Conservation (phyloP, 805 yeast genomes). For the Candida andamanensis region DNA sequence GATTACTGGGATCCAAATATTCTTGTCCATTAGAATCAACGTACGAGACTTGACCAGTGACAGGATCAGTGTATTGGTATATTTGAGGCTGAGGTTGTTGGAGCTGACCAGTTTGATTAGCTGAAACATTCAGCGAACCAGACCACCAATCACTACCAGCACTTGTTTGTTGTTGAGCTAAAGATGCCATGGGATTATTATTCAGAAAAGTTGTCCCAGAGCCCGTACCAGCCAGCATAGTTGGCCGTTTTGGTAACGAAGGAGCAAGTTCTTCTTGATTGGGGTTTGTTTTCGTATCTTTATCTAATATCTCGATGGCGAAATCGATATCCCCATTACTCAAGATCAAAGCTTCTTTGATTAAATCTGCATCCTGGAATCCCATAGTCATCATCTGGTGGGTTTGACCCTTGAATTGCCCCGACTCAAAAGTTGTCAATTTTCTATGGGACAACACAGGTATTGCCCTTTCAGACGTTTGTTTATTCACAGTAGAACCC, state of each 20-base stretch:
- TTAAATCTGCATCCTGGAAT: slow-evolving; percentile 48
- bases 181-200: slow-evolving; percentile 24
- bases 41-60: slow-evolving; percentile 61
- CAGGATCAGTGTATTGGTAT: slow-evolving; percentile 68
- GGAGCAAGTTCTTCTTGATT: slow-evolving; percentile 44
- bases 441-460: slow-evolving; percentile 47
- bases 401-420: slow-evolving; percentile 47
- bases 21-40: slow-evolving; percentile 68
- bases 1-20: slow-evolving; percentile 44
- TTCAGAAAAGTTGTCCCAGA: slow-evolving; percentile 12
- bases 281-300: slow-evolving; percentile 32
- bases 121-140: slow-evolving; percentile 6
- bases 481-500: slow-evolving; percentile 14
- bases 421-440: slow-evolving; percentile 49
- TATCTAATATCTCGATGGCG: slow-evolving; percentile 56
- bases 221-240: slow-evolving; percentile 14
- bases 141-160: slow-evolving; percentile 31
- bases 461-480: slow-evolving; percentile 12
- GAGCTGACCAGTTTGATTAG: slow-evolving; percentile 4
- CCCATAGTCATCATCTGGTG: slow-evolving; percentile 48
- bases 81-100: slow-evolving; percentile 36
- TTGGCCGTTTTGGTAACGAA: slow-evolving; percentile 37
- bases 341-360: slow-evolving; percentile 57
- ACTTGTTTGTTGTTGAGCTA: slow-evolving; percentile 5
- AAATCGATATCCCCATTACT: slow-evolving; percentile 54